phyloP scores from a whole-genome alignment of 1,139 yeast genomes.

The Yamadazyma diospyri region DNA sequence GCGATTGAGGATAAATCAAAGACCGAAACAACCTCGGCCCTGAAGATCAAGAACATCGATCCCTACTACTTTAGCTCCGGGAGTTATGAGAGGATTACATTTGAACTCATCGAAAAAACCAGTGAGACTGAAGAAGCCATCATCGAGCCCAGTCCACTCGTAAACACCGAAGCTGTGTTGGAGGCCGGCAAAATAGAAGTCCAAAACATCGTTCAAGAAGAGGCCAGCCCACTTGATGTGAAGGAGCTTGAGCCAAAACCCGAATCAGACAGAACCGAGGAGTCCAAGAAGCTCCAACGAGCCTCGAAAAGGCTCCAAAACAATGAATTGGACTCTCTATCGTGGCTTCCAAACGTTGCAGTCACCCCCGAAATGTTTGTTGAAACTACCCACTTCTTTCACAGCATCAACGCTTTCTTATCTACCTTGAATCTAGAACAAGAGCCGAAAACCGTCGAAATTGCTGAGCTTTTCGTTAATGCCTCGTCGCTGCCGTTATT shows the following conservation, averaged over 20 bases:
- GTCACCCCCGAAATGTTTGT: conserved; percentile 21
- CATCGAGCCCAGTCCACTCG: not conserved
- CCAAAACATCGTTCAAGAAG: not conserved
- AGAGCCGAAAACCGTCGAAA: conserved; percentile 14
- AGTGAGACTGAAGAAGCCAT: not conserved
- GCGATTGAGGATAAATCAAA: conserved; percentile 28
- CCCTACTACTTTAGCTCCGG: conserved; percentile 48
- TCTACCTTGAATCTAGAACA: conserved; percentile 2
- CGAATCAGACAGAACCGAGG: not conserved
- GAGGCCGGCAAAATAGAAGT: conserved; percentile 1
- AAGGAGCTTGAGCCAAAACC: not conserved
- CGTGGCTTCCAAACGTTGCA: conserved; percentile 16
- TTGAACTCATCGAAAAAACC: conserved; percentile 2
- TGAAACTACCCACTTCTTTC: conserved; percentile 24
- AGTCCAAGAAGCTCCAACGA: conserved; percentile 20
- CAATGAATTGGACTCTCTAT: conserved; percentile 16
- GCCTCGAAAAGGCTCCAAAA: conserved; percentile 38
- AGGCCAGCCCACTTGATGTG: not conserved
- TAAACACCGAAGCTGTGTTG: not conserved
- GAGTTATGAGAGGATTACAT: conserved; percentile 42
- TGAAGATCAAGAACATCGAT: conserved; percentile 40
- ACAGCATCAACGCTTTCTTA: conserved; percentile 18
- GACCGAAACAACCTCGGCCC: conserved; percentile 30
- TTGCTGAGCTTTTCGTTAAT: conserved; percentile 20
- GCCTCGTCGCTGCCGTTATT: not conserved